phyloP scores from a whole-genome alignment of 495 filamentous ascomycete genomes.

The Daldinia grandis region DNA sequence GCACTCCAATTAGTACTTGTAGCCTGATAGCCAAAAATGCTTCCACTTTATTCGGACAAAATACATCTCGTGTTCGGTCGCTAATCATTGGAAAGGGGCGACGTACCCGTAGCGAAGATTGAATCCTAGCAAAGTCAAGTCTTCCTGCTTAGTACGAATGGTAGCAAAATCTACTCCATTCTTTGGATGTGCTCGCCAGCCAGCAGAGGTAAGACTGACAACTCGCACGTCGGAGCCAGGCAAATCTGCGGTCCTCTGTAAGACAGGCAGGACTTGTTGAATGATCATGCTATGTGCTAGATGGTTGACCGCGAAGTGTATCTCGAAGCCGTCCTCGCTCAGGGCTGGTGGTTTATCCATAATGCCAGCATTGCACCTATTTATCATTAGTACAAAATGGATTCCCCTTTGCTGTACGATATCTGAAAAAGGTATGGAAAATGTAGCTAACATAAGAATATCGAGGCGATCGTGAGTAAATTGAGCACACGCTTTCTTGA shows the following conservation, averaged over 20 bases:
- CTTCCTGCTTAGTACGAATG: conserved; percentile 49
- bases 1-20: background rate
- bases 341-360: conserved; percentile 62
- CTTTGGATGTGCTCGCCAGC: conserved; percentile 44
- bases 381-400: background rate
- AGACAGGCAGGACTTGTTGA: conserved; percentile 65
- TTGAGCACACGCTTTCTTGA: conserved; percentile 29
- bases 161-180: conserved; percentile 51
- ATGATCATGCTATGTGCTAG: conserved; percentile 73
- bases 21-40: background rate
- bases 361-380: conserved; percentile 69
- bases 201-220: conserved; percentile 46
- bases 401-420: background rate
- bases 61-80: background rate
- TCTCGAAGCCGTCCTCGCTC: conserved; percentile 73
- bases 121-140: conserved; percentile 28
- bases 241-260: conserved; percentile 60
- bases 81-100: background rate
- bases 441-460: conserved; percentile 43
- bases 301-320: conserved; percentile 78
- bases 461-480: conserved; percentile 50
- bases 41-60: background rate
- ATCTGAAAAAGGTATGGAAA: background rate
- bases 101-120: conserved; percentile 34
- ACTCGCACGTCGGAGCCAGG: conserved; percentile 54